Base-by-base conservation (phyloP, 2,329 filamentous ascomycete species). In the Fusarium acutatum region DNA sequence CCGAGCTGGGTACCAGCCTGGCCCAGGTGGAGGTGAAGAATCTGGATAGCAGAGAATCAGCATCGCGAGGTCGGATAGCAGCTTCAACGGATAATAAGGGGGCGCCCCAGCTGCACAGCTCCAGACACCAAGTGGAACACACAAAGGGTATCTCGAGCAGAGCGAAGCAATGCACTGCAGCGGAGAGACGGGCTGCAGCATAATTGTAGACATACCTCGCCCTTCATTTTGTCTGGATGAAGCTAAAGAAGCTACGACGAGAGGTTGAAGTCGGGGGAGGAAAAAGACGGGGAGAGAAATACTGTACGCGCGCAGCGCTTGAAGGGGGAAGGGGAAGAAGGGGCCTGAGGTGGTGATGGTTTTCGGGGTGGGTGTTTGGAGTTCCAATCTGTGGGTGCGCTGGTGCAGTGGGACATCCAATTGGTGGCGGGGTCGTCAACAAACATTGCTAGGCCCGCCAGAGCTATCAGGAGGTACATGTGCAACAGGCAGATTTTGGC, bases 1-100 rank as follows among this genome's bases (percentile, higher is more conserved):
- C 91, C 91, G 74, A 93, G 90, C 89, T 93, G 91, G 81, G 87
- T 89, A 84, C 91, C 91, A 85, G 91, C 91, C 87, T 93, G 89
- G 82, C 89, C 89, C 79, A 90, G 82, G 81, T 91, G 89, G 81
- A 91, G 84, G 84, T 91, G 89, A 84, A 90, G 86, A 83, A 91
- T 87, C 89, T 90, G 71, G 61, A 66, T 60, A 44, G 57, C n/a
- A 54, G 60, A 62, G 26, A 50, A 74, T 68, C 75, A 69, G 72
- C 57, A 63, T 75, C 68, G 57, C n/a, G 52, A 67, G 60, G 35
- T 70, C 46, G 47, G 53, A 32, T 49, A 34, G 37, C 47, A 60
- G 61, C 43, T 63, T 72, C 70, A 67, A 41, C 43, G 64, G 28
- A 64, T 63, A 40, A 54, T 59, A 52, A 60, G 58, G 57, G 59